Evolutionary conservation across 441 rosid species (phyloP).

Genomic region (Eruca vesicaria): DNA sequence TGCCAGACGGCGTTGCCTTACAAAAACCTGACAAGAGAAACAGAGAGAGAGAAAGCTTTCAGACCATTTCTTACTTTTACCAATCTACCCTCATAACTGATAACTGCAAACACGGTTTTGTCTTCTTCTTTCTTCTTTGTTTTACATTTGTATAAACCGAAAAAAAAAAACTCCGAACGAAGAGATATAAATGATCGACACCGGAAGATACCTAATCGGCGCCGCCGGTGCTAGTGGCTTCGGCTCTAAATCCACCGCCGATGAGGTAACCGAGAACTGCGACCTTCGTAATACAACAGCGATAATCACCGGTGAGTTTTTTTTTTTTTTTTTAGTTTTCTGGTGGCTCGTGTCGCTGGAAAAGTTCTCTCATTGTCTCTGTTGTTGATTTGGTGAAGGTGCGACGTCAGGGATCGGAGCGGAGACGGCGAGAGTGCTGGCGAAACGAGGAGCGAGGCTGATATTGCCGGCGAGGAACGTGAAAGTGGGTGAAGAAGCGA

Average conservation of each 20-base stretch:
- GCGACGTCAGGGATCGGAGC: conserved; percentile 99
- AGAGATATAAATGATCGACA: conserved; percentile 55
- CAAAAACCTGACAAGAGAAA: conserved; percentile 35
- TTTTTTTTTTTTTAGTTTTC: neutral
- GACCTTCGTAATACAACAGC: conserved; percentile 73
- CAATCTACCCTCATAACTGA: conserved; percentile 34
- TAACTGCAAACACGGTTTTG: conserved; percentile 32
- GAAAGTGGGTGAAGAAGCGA: conserved; percentile 77
- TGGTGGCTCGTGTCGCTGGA: neutral
- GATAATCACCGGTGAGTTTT: conserved; percentile 70
- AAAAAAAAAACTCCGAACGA: conserved; percentile 1
- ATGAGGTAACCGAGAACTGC: conserved; percentile 56
- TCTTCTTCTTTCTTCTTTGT: neutral
- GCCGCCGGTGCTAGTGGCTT: conserved; percentile 72
- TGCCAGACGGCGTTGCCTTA: conserved; percentile 36
- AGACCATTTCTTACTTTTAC: neutral
- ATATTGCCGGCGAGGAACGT: conserved; percentile 78
- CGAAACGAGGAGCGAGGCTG: conserved; percentile 75
- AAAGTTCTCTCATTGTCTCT: neutral
- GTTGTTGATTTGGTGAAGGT: conserved; percentile 39
- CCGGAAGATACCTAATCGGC: conserved; percentile 74
- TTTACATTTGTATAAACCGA: neutral
- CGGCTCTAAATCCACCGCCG: conserved; percentile 90
- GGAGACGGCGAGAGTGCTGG: conserved; percentile 85
- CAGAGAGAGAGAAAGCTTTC: neutral